Base-by-base conservation (phyloP, 2,329 filamentous ascomycete species). In the Scleromitrula shiraiana region DNA sequence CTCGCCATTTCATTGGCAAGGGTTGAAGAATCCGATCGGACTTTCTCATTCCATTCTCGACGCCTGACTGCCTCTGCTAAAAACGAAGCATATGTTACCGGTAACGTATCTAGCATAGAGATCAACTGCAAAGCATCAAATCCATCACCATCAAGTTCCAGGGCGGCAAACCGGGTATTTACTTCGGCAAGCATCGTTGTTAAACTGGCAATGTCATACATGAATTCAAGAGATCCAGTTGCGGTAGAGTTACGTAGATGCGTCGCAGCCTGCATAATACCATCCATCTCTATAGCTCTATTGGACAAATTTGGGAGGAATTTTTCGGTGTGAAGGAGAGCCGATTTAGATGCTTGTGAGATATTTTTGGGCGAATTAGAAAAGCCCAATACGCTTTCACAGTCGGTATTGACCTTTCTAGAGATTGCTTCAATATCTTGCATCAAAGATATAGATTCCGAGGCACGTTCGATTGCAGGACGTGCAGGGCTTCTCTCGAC, bases 1-100 rank as follows among this genome's bases (percentile, higher is more conserved):
- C 87, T 72, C 2, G 89, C 88, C 76, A 97, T 88, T 62, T 97
- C 91, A 64, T 97, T 94, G 22, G 89, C 88, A 22, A 98, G 70
- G 0, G 85, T 88, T 2, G 86, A 82, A 0, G 91, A 93, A 60
- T 97, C 93, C 2, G 79, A 77, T 62, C 85, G 88, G 65, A 97
- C 84, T 67, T 95, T 95, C 44, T 95, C 88, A 10, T 79, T 80
- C 90, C 93, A 98, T 67, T 96, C 90, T 27, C 82, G 82, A 19
- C 93, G 82, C 49, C 87, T 80, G 33, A 96, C 80, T 14, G 88
- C 85, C 67, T 98, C 93, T 3, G 88, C 78, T 17, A 95, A 71
- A 50, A 95, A 85, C 2, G 89, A 90, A 0, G 90, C 90, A 64
- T 97, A 98, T 58, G 95, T 82, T 49, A 85, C 83, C 0, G 93